phyloP scores from a whole-genome alignment of 306 rosid species.

The Cucumis sativus region DNA sequence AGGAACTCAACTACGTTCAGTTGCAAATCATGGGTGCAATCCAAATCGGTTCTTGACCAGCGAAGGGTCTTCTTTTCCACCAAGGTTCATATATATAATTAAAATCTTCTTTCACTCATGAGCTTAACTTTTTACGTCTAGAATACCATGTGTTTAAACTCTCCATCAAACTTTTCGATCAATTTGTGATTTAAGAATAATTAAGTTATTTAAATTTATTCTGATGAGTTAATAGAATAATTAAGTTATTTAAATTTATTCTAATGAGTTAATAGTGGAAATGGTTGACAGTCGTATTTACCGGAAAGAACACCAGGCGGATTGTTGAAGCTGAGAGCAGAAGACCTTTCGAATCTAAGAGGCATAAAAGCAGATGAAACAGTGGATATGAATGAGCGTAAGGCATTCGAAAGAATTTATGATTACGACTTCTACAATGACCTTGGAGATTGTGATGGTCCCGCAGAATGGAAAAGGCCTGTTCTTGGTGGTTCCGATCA shows the following conservation, averaged over 20 bases:
- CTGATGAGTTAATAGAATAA: too few relatives aligned
- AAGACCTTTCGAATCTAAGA: constrained; percentile 20
- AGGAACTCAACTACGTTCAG: background rate
- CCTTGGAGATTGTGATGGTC: constrained; percentile 16
- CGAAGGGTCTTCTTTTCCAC: background rate
- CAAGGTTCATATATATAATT: background rate
- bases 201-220: too few relatives aligned
- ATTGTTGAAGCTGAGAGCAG: constrained; percentile 20
- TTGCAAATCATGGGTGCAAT: background rate
- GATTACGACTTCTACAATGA: constrained; percentile 43
- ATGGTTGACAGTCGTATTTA: constrained; percentile 25
- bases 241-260: too few relatives aligned
- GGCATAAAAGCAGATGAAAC: background rate
- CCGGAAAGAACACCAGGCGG: constrained; percentile 30
- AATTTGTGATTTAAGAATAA: too few relatives aligned
- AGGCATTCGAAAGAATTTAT: constrained; percentile 24
- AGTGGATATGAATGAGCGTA: background rate
- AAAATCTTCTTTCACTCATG: too few relatives aligned
- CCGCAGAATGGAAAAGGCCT: constrained; percentile 1
- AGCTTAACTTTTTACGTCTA: too few relatives aligned
- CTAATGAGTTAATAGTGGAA: too few relatives aligned
- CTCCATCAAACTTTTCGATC: too few relatives aligned
- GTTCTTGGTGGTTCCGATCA: constrained; percentile 7
- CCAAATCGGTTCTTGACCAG: background rate
- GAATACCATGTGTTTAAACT: too few relatives aligned